phyloP scores from a whole-genome alignment of 1,284 basidiomycete species.

The Polyporus tsugae region DNA sequence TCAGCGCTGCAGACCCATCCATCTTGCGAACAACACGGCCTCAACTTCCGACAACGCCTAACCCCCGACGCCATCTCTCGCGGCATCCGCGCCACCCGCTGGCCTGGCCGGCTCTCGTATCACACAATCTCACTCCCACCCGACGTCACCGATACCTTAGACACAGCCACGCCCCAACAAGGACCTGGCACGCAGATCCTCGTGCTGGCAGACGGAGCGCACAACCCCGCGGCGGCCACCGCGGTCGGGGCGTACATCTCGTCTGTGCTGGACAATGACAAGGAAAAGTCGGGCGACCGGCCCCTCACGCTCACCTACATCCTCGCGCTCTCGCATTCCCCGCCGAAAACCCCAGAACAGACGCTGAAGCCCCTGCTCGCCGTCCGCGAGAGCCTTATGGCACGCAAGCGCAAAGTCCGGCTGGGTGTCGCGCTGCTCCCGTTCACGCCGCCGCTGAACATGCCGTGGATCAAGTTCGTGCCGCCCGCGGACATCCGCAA shows the following conservation, averaged over 20 bases:
- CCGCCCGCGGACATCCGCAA: constrained; percentile 56
- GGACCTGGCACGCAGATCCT: constrained; percentile 35
- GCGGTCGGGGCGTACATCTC: constrained; percentile 80
- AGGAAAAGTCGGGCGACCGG: constrained; percentile 13
- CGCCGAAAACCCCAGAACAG: constrained; percentile 77
- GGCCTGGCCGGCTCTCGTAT: constrained; percentile 90
- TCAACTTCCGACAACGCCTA: constrained; percentile 47
- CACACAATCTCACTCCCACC: constrained; percentile 46
- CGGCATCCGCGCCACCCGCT: constrained; percentile 71
- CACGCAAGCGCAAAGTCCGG: constrained; percentile 19
- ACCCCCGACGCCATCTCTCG: constrained; percentile 54
- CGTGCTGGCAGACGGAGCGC: constrained; percentile 92
- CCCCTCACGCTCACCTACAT: constrained; percentile 65
- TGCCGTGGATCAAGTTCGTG: constrained; percentile 89
- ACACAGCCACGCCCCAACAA: neutral
- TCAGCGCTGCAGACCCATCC: constrained; percentile 63
- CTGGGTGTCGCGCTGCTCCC: constrained; percentile 62
- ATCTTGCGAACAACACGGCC: constrained; percentile 40
- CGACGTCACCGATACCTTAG: neutral
- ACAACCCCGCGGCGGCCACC: constrained; percentile 87
- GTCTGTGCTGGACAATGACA: constrained; percentile 43
- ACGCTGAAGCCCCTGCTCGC: constrained; percentile 73
- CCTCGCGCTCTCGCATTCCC: constrained; percentile 81
- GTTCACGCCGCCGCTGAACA: constrained; percentile 81
- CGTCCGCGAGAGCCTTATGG: constrained; percentile 27